A percentile compares a stretch with the other conserved stretches of the same genome.
phyloP scores from a whole-genome alignment of 305 asterid genomes.

The Plantago coronopus region DNA sequence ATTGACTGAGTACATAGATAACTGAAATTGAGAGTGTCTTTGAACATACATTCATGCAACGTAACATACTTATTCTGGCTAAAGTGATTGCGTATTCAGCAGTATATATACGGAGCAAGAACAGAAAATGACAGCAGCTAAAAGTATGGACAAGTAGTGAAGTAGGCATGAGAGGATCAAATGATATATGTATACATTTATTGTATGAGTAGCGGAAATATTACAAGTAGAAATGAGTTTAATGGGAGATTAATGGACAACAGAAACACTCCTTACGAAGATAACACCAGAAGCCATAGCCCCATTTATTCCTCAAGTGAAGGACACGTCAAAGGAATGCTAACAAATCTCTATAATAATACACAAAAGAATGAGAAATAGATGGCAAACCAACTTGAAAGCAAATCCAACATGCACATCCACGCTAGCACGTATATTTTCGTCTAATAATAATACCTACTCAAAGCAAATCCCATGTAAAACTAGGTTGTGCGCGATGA shows the following conservation, averaged over 20 bases:
- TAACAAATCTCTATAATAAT: conserved; percentile 44
- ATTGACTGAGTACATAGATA: too few species aligned
- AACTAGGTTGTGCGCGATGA: conserved; percentile 40
- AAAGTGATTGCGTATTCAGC: too few species aligned
- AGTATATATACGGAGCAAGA: not conserved
- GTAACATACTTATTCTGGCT: too few species aligned
- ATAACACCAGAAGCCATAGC: conserved; percentile 20
- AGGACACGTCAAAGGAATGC: conserved; percentile 26
- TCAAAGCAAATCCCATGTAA: conserved; percentile 70
- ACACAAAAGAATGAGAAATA: conserved; percentile 59
- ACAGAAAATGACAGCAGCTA: not conserved
- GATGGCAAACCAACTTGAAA: conserved; percentile 44
- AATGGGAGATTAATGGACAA: not conserved
- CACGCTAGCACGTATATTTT: conserved; percentile 27
- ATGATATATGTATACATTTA: conserved; percentile 3
- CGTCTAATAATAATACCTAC: conserved; percentile 19
- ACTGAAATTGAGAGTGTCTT: too few species aligned
- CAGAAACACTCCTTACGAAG: conserved; percentile 9
- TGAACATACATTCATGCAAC: too few species aligned
- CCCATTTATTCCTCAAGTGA: conserved; percentile 32
- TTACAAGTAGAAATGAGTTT: conserved; percentile 10
- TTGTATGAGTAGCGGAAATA: conserved; percentile 4
- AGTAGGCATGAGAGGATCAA: not conserved
- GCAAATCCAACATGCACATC: conserved; percentile 28
- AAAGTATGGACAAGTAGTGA: not conserved